A percentile compares a stretch with the other conserved stretches of the same genome.
Conservation (phyloP, 192 early-diverging fungal genomes). For the Umbelopsis ramanniana region DNA sequence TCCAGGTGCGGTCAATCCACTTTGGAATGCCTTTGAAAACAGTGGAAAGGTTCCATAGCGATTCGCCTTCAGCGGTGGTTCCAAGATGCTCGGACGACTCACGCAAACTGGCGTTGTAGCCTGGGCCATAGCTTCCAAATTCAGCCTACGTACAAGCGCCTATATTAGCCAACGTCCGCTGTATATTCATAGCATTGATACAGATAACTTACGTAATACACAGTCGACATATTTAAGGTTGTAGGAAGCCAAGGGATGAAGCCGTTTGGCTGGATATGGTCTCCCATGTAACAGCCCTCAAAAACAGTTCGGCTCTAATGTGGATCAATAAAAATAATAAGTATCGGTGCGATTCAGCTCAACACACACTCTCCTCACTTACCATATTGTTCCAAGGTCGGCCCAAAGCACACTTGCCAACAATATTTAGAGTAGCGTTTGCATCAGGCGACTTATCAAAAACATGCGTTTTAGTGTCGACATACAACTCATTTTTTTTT, state of each 20-base stretch:
- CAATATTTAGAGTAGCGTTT: slow-evolving; percentile 16
- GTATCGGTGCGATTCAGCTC: not conserved
- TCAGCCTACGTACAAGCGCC: not conserved
- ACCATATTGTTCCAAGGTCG: slow-evolving; percentile 18
- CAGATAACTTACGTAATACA: slow-evolving; percentile 6
- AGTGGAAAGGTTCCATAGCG: not conserved
- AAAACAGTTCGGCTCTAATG: slow-evolving; percentile 16
- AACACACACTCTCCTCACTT: not conserved
- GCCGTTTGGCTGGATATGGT: slow-evolving; percentile 2
- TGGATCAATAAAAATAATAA: not conserved
- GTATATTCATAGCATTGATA: not conserved
- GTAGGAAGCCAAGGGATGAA: slow-evolving; percentile 22
- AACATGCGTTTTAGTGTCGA: not conserved
- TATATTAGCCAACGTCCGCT: not conserved
- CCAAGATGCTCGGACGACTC: slow-evolving; percentile 17
- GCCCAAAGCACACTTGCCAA: slow-evolving; percentile 14
- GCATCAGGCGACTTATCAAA: slow-evolving; percentile 3
- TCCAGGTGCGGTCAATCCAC: slow-evolving; percentile 20
- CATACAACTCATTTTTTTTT: not conserved
- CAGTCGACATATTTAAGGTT: not conserved
- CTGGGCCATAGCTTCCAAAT: slow-evolving; percentile 25
- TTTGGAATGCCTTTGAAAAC: slow-evolving; percentile 17
- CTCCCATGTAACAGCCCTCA: slow-evolving; percentile 21
- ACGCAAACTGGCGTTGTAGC: slow-evolving; percentile 16
- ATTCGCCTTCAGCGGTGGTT: slow-evolving; percentile 14